phyloP scores from a whole-genome alignment of 2,329 filamentous ascomycete genomes.

The Aureobasidium melanogenum region DNA sequence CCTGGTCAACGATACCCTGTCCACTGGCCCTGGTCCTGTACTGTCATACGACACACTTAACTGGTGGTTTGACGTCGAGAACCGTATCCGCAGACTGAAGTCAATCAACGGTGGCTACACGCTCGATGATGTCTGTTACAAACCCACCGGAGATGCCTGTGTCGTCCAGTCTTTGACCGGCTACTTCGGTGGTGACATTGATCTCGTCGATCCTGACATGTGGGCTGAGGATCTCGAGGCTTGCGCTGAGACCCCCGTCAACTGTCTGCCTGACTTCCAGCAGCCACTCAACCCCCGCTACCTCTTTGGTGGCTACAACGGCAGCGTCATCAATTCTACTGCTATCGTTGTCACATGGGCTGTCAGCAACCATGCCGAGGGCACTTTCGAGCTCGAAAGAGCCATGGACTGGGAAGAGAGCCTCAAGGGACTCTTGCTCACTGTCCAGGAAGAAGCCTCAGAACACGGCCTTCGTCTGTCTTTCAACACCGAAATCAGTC shows the following conservation, averaged over 20 bases:
- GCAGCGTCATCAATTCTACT: conserved; percentile 59
- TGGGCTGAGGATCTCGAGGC: conserved; percentile 66
- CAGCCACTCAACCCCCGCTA: conserved; percentile 81
- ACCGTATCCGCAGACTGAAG: conserved; percentile 62
- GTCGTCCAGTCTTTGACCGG: conserved; percentile 88
- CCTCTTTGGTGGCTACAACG: conserved; percentile 72
- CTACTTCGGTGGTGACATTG: conserved; percentile 67
- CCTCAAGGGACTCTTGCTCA: conserved; percentile 63
- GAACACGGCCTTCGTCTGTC: conserved; percentile 76
- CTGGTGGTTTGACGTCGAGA: conserved; percentile 93
- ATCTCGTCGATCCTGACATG: conserved; percentile 49
- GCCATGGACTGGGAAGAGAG: conserved; percentile 87
- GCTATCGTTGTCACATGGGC: conserved; percentile 93
- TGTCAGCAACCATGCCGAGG: conserved; percentile 74
- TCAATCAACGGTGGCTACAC: conserved; percentile 59
- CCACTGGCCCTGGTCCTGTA: conserved; percentile 61
- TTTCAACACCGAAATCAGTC: conserved; percentile 89
- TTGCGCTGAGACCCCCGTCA: conserved; percentile 71
- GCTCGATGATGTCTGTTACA: conserved; percentile 84
- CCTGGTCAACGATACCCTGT: conserved; percentile 73
- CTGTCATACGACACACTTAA: conserved; percentile 77
- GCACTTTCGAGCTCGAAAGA: conserved; percentile 56
- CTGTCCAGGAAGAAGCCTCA: conserved; percentile 70
- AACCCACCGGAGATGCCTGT: conserved; percentile 80
- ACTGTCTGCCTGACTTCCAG: conserved; percentile 79